Evolutionary conservation across 192 early-diverging fungal species (phyloP).

Genomic region (Entomortierella beljakovae): DNA sequence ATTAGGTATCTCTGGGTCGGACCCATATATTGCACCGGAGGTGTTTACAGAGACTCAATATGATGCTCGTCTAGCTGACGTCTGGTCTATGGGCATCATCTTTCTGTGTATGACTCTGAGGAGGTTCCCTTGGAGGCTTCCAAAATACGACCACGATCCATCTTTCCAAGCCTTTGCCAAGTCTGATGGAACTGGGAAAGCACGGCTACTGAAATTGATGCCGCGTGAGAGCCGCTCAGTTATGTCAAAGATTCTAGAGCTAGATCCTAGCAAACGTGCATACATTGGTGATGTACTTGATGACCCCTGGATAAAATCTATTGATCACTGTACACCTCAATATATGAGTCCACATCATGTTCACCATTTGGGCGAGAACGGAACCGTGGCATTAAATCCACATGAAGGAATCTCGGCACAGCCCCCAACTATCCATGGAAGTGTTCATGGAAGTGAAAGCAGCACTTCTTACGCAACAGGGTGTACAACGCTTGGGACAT

Average conservation of each 20-base stretch:
- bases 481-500: too few species aligned
- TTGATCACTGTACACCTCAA: constrained; percentile 63
- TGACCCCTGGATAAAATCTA: constrained; percentile 80
- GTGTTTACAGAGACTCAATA: constrained; percentile 76
- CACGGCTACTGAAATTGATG: constrained; percentile 68
- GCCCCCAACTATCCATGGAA: constrained; percentile 34
- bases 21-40: constrained; percentile 97
- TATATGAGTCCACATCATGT: constrained; percentile 31
- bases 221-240: constrained; percentile 68
- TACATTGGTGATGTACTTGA: constrained; percentile 75
- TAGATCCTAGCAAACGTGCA: constrained; percentile 65
- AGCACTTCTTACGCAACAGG: too few species aligned
- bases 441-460: constrained; percentile 39
- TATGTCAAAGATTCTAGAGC: constrained; percentile 73
- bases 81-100: constrained; percentile 95
- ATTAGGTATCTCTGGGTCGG: constrained; percentile 85
- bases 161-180: constrained; percentile 68
- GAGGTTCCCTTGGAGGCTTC: constrained; percentile 76
- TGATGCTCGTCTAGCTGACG: constrained; percentile 84
- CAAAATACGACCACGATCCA: constrained; percentile 61
- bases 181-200: constrained; percentile 62
- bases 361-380: constrained; percentile 53
- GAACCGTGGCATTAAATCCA: constrained; percentile 30
- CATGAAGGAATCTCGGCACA: constrained; percentile 15
- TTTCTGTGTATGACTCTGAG: constrained; percentile 79